Evolutionary conservation across 306 rosid genomes (phyloP), one percentile per base, ranked within the genome.

Genomic region (Casuarina equisetifolia): DNA sequence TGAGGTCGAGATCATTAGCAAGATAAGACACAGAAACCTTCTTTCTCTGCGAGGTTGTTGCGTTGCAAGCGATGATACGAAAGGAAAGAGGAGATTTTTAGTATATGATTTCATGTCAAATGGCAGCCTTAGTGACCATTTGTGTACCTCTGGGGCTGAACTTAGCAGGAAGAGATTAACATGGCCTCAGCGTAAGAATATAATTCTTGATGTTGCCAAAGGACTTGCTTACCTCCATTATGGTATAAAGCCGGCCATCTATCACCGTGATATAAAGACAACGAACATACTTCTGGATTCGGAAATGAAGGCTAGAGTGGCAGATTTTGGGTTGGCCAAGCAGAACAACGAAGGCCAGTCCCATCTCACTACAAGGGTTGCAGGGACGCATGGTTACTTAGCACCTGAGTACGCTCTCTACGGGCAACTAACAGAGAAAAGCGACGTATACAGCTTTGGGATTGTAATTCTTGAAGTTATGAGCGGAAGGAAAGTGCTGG

Each of bases 371-470:
- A 93, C 98, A 5, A 87, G 96, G 67, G 93, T 91, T 32, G 97
- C 92, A 0, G 98, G 98, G 38, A 93, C 97, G 3, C 88, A 86
- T 10, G 96, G 98, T 39, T 93, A 93, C 62, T 54, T 91, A 36
- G 98, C 98, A 11, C 97, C 98, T 0, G 97, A 91, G 69, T 93
- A 91, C 73, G 98, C 95, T 15, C 83, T 91, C 0, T 93, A 91
- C 61, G 98, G 97, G 4, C 93, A 93, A 51, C 49, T 91, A 9
- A 93, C 95, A 0, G 97, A 91, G 59, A 93, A 91, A 55, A 89
- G 91, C 62, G 97, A 89, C 53, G 98, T 93, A 8, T 93, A 91
- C 40, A 93, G 95, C 67, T 93, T 91, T 8, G 98, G 97, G 7
- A 87, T 91, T 32, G 87, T 93, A 86, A 84, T 93, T 81, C 92